A percentile compares a stretch with the other conserved stretches of the same genome.
These are phyloP conservation scores for Polysphondylium violaceum DNA, from an alignment of 78 protist species.

Conservation along the genomic window DNA sequence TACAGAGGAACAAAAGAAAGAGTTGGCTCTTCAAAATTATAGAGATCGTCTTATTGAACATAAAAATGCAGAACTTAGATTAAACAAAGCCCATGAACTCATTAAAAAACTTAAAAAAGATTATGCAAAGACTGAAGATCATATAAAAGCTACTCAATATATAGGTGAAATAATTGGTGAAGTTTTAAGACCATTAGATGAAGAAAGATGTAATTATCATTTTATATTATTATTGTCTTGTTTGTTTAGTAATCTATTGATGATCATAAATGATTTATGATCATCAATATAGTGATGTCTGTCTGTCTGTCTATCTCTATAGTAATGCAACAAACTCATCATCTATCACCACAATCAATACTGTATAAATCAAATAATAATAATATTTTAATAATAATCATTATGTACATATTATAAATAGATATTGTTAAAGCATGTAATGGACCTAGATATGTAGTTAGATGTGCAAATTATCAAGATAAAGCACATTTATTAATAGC, in stretches of 20 bases:
- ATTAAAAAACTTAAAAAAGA: slow-evolving; percentile 72
- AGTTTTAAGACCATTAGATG: slow-evolving; percentile 97
- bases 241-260: slow-evolving; percentile 1
- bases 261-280: background rate
- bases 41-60: slow-evolving; percentile 81
- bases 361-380: background rate
- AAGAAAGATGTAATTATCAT: slow-evolving; percentile 89
- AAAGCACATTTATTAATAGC: slow-evolving; percentile 87
- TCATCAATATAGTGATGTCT: background rate
- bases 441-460: slow-evolving; percentile 99
- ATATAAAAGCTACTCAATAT: slow-evolving; percentile 97
- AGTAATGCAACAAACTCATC: no score
- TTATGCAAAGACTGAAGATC: slow-evolving; percentile 96
- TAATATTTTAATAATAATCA: background rate
- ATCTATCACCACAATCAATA: no score
- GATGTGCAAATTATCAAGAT: slow-evolving; percentile 92
- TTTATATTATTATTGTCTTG: background rate
- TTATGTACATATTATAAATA: background rate
- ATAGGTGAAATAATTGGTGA: slow-evolving; percentile 99
- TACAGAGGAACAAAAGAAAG: slow-evolving; percentile 61
- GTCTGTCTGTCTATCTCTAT: no score
- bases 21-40: slow-evolving; percentile 38
- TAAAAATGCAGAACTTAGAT: slow-evolving; percentile 70
- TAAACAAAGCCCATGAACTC: slow-evolving; percentile 49
- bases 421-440: slow-evolving; percentile 98